Conservation (phyloP, 495 filamentous ascomycete species). For the Hypoxylon crocopeplum region DNA sequence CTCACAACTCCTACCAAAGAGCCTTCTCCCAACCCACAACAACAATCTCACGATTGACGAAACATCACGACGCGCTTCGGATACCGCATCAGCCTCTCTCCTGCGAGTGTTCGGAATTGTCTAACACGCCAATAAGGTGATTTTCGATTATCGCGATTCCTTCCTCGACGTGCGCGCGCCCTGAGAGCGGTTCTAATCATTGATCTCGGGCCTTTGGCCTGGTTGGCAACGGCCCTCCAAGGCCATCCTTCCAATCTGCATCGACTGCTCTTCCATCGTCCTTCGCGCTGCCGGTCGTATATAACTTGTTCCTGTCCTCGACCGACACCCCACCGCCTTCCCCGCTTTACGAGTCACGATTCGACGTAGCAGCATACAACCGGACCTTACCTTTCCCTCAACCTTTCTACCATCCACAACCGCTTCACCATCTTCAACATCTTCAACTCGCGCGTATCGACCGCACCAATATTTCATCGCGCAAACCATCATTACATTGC, state of each 20-base stretch:
- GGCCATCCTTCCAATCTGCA: constrained; percentile 33
- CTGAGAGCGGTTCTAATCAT: constrained; percentile 39
- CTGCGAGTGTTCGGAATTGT: constrained; percentile 36
- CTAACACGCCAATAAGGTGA: constrained; percentile 36
- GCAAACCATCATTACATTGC: not conserved
- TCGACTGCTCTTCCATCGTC: constrained; percentile 37
- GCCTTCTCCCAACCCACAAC: constrained; percentile 42
- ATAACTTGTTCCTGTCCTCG: constrained; percentile 10
- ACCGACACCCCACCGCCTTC: constrained; percentile 6
- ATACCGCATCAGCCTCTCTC: constrained; percentile 39
- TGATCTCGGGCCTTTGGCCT: constrained; percentile 35
- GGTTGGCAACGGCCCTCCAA: constrained; percentile 34
- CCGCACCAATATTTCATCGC: not conserved
- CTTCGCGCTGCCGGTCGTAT: constrained; percentile 4
- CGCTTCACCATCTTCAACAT: not conserved
- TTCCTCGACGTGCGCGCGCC: constrained; percentile 30
- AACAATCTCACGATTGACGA: constrained; percentile 34
- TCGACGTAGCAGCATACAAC: constrained; percentile 3
- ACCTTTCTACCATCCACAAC: not conserved
- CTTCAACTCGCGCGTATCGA: constrained; percentile 10
- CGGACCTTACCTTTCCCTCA: too few relatives aligned
- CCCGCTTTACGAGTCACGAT: constrained; percentile 31
- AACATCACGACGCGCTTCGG: constrained; percentile 50
- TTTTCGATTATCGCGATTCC: constrained; percentile 28
- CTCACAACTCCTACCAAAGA: constrained; percentile 17